Evolutionary conservation across 2,329 filamentous ascomycete genomes (phyloP), one percentile per base, ranked within the genome.

Genomic region (Macroventuria anomochaeta): DNA sequence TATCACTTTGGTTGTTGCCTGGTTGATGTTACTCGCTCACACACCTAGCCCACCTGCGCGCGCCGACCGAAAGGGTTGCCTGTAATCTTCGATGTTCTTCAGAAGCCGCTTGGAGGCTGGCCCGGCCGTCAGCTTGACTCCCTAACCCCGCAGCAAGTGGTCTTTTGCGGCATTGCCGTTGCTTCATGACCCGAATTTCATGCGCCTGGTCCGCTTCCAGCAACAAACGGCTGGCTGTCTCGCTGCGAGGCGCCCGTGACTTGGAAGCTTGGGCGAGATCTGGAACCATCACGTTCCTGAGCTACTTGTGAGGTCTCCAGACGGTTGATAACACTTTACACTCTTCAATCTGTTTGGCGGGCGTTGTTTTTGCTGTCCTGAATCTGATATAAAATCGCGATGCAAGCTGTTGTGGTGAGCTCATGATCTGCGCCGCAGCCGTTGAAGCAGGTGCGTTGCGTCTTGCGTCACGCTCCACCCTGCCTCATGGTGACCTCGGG

Each of bases 111-210:
- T 50, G 46, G 52, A 41, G 39, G 52, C 40, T 55, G 52, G 46
- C 41, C 46, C 36, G 46, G 31, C 23, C 41, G 46, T 55, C 46
- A 55, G 46, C 53, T 50, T 46, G 36, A 33, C 20, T 54, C 40
- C 34, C 39, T 54, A 36, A 54, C 53, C 53, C 53, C 53, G 53
- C 53, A 55, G 37, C 53, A 51, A 40, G 31, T 54, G 17, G 12
- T 40, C 39, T 40, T 31, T 46, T 44, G 28, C 46, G 51, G 44
- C 51, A 40, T 54, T 44, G 51, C 51, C 33, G 44, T 44, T 44
- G 39, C 49, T 13, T 13, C 33, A 34, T 33, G 48, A 32, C 34
- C 51, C 51, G 51, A 49, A 39, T 54, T 49, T 49, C 51, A 54
- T 44, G 51, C 50, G 43, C 32, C 43, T 28, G 50, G 43, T 34